A percentile compares a stretch with the other conserved stretches of the same genome.
Evolutionary conservation across 345 rosid genomes (phyloP).

Genomic region (thale cress (Arabidopsis thaliana)): DNA sequence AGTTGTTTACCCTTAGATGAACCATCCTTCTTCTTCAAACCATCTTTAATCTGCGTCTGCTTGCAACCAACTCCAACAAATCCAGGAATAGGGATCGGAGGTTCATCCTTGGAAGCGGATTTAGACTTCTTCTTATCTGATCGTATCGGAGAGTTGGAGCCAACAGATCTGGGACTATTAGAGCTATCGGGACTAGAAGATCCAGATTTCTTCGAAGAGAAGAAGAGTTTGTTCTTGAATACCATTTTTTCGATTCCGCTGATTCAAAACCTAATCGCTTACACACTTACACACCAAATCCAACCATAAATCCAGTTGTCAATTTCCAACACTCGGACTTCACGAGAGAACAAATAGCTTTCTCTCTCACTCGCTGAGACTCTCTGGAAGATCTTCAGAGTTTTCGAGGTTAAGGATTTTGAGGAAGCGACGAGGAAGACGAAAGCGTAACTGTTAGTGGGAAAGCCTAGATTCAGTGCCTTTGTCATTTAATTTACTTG

Average conservation of each 20-base stretch:
- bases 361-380: constrained; percentile 8
- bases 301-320: constrained; percentile 22
- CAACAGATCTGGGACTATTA: constrained; percentile 84
- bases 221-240: constrained; percentile 93
- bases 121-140: constrained; percentile 85
- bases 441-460: constrained; percentile 41
- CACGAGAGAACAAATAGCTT: constrained; percentile 35
- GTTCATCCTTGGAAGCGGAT: constrained; percentile 61
- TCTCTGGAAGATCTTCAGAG: constrained; percentile 31
- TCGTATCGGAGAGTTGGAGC: constrained; percentile 89
- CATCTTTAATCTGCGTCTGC: constrained; percentile 66
- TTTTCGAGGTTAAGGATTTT: constrained; percentile 22
- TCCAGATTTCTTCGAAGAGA: constrained; percentile 90
- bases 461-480: constrained; percentile 32
- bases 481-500: neutral
- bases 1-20: constrained; percentile 56
- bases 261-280: constrained; percentile 30
- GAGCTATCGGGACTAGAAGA: constrained; percentile 88
- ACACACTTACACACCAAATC: constrained; percentile 2
- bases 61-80: constrained; percentile 47
- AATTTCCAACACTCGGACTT: constrained; percentile 35
- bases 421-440: constrained; percentile 41
- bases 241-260: constrained; percentile 59
- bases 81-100: constrained; percentile 40
- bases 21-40: constrained; percentile 62